Conservation (phyloP, 2,329 filamentous ascomycete genomes). For the Fusarium brachygibbosum region DNA sequence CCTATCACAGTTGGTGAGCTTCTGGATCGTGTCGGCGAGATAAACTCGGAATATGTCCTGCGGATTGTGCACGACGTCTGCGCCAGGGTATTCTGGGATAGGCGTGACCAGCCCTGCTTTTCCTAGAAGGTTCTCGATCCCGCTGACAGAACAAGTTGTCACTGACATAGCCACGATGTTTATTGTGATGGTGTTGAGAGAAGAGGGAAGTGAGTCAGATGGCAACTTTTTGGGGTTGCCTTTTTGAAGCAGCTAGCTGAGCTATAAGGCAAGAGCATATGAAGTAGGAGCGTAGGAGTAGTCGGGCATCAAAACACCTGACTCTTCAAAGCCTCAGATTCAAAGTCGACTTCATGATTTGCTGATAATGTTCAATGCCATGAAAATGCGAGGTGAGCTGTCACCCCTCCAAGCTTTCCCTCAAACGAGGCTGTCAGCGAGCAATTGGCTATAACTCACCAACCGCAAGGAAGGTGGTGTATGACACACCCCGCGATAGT, state of each 20-base stretch:
- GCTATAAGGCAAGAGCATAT: neutral
- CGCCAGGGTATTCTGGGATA: slow-evolving; percentile 38
- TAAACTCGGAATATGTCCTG: slow-evolving; percentile 49
- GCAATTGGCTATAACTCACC: slow-evolving; percentile 11
- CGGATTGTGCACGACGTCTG: slow-evolving; percentile 45
- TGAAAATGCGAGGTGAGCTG: slow-evolving; percentile 24
- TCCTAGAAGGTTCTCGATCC: slow-evolving; percentile 38
- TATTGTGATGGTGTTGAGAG: neutral
- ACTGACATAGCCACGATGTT: slow-evolving; percentile 41
- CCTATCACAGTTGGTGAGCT: slow-evolving; percentile 40
- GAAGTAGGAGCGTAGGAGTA: neutral
- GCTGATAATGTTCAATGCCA: neutral
- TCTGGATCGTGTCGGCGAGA: slow-evolving; percentile 42
- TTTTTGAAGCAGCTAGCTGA: neutral
- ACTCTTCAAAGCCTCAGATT: slow-evolving; percentile 5
- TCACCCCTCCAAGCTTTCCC: neutral
- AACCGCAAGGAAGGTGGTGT: neutral
- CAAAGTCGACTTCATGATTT: neutral
- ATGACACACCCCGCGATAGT: neutral
- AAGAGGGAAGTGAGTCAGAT: neutral
- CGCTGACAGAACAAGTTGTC: slow-evolving; percentile 42
- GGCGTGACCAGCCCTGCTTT: slow-evolving; percentile 43
- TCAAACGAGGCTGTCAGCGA: slow-evolving; percentile 5
- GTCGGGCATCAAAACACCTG: slow-evolving; percentile 16
- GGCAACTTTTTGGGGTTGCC: neutral